Conservation (phyloP, 345 rosid species). For the Toxicodendron radicans region DNA sequence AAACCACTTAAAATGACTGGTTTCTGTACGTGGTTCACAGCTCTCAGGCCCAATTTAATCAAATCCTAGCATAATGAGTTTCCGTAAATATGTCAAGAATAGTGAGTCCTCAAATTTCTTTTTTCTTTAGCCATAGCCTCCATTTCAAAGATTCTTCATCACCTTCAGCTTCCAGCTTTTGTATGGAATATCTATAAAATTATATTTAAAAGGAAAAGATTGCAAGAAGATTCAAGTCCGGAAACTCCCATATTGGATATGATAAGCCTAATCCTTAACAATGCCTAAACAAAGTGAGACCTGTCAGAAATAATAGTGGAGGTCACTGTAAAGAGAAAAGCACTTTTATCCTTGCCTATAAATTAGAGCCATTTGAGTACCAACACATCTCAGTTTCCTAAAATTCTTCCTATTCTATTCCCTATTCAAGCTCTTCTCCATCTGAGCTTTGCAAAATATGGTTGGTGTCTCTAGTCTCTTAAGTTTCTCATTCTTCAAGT, state of each 20-base stretch:
- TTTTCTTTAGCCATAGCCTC: not conserved
- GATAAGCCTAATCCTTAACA: not conserved
- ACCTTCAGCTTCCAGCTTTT: conserved; percentile 6
- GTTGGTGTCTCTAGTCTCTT: conserved; percentile 9
- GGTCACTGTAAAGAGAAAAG: conserved; percentile 14
- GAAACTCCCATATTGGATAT: conserved; percentile 1
- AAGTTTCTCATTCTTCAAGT: conserved; percentile 1
- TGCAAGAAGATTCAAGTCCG: not conserved
- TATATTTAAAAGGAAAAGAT: too few species aligned
- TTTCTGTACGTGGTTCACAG: not conserved
- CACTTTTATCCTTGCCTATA: conserved; percentile 2
- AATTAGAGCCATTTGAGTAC: not conserved
- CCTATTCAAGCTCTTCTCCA: conserved; percentile 3
- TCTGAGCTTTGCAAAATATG: conserved; percentile 8
- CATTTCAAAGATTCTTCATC: not conserved
- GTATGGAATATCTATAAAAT: not conserved
- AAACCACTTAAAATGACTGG: not conserved
- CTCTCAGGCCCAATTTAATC: not conserved
- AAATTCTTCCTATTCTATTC: conserved; percentile 12
- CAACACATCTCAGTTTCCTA: not conserved
- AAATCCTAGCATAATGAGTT: conserved; percentile 2
- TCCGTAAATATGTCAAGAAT: not conserved
- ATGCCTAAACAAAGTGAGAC: not conserved
- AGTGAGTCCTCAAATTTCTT: not conserved
- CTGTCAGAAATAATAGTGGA: conserved; percentile 11